Percentiles rank a stretch among this genome's conserved stretches.
These are phyloP conservation scores for Candida railenensis DNA, from an alignment of 805 yeast genomes.

Conservation along the genomic window DNA sequence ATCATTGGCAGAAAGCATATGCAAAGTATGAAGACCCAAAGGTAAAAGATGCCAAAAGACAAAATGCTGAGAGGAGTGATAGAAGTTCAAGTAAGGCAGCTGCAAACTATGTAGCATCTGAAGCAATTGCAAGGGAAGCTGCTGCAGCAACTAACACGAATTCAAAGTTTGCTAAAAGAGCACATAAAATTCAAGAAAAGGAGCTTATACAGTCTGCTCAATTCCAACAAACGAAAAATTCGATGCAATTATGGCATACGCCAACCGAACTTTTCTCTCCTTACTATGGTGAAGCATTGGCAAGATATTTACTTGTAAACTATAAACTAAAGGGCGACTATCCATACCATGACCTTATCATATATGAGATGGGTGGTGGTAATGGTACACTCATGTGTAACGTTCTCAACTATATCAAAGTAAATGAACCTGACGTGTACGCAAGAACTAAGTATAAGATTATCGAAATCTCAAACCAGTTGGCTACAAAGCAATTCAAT, in stretches of 20 bases:
- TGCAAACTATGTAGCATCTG: neutral
- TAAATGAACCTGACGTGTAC: slow-evolving; percentile 72
- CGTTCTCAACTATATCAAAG: slow-evolving; percentile 61
- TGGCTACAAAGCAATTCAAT: slow-evolving; percentile 55
- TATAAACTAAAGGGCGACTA: slow-evolving; percentile 62
- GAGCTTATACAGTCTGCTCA: slow-evolving; percentile 13
- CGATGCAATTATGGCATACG: slow-evolving; percentile 82
- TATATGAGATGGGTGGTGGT: slow-evolving; percentile 90
- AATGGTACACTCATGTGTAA: slow-evolving; percentile 84
- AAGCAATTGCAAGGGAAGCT: neutral
- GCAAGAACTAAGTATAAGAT: slow-evolving; percentile 64
- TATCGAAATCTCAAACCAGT: slow-evolving; percentile 65
- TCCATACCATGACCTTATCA: slow-evolving; percentile 69
- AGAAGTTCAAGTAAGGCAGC: neutral
- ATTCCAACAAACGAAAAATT: slow-evolving; percentile 26
- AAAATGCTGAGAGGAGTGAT: neutral
- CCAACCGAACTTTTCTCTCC: slow-evolving; percentile 87
- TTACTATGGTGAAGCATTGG: slow-evolving; percentile 81
- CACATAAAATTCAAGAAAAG: slow-evolving; percentile 24
- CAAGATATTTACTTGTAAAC: slow-evolving; percentile 71
- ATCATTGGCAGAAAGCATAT: slow-evolving; percentile 65
- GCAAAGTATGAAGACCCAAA: slow-evolving; percentile 43
- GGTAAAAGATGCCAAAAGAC: neutral
- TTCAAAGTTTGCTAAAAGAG: slow-evolving; percentile 28
- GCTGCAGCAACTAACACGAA: slow-evolving; percentile 7